phyloP scores from a whole-genome alignment of 192 early-diverging fungal genomes.

The Coemansia asiatica region DNA sequence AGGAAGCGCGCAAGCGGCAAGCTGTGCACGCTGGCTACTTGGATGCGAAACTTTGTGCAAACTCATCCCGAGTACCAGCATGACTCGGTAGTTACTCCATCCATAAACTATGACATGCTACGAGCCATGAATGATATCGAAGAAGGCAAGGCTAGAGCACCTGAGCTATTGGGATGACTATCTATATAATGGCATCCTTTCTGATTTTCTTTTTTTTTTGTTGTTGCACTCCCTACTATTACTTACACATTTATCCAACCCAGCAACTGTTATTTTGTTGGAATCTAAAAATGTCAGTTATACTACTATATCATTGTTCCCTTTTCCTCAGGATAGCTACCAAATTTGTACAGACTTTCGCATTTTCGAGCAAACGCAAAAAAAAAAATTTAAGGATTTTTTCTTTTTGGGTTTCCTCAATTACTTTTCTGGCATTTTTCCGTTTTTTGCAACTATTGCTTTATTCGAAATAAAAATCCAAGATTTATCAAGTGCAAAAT shows the following conservation, averaged over 20 bases:
- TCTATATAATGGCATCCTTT: no score
- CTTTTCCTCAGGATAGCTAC: neutral
- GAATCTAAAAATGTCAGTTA: neutral
- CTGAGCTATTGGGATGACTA: constrained; percentile 36
- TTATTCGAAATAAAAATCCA: neutral
- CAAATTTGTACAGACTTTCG: neutral
- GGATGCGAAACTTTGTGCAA: constrained; percentile 85
- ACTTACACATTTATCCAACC: no score
- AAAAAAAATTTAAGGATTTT: neutral
- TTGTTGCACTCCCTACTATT: neutral
- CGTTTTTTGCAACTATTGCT: neutral
- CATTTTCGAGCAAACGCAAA: neutral
- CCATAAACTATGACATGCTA: constrained; percentile 86
- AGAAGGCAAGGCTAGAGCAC: constrained; percentile 35
- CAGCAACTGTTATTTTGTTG: neutral
- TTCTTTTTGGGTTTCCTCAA: neutral
- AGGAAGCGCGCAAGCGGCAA: constrained; percentile 76
- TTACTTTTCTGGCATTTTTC: neutral
- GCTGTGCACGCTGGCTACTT: constrained; percentile 83
- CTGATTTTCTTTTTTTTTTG: neutral
- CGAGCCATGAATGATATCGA: constrained; percentile 51
- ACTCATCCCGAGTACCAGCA: constrained; percentile 82
- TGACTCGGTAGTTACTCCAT: constrained; percentile 81
- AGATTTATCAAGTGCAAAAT: no score
- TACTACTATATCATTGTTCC: neutral